phyloP scores from a whole-genome alignment of 1,139 yeast genomes.

The Candida albicans region DNA sequence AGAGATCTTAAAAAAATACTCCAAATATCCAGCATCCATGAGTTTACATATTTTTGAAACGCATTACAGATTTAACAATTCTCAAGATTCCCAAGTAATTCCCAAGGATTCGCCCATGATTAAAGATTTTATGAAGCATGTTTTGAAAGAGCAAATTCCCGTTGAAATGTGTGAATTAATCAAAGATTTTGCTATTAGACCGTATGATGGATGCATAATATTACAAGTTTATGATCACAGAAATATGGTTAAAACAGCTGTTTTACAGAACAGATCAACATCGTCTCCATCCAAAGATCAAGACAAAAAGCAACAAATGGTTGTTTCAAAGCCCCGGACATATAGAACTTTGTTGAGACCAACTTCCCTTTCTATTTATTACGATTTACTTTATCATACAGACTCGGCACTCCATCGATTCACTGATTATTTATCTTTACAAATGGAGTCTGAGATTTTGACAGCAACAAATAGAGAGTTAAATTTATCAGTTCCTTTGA shows the following conservation, averaged over 20 bases:
- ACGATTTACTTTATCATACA: slow-evolving; percentile 81
- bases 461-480: slow-evolving; percentile 75
- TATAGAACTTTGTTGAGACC: slow-evolving; percentile 79
- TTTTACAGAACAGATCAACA: slow-evolving; percentile 11
- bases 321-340: slow-evolving; percentile 54
- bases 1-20: slow-evolving; percentile 75
- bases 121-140: slow-evolving; percentile 74
- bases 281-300: slow-evolving; percentile 9
- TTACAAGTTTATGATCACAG: slow-evolving; percentile 80
- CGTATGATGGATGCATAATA: slow-evolving; percentile 88
- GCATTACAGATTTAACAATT: slow-evolving; percentile 77
- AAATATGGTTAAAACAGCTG: slow-evolving; percentile 26
- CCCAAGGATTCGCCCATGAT: slow-evolving; percentile 82
- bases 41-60: slow-evolving; percentile 89
- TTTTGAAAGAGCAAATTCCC: slow-evolving; percentile 81
- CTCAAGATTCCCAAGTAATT: slow-evolving; percentile 70
- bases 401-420: slow-evolving; percentile 74
- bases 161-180: slow-evolving; percentile 86
- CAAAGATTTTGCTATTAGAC: slow-evolving; percentile 77
- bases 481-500: slow-evolving; percentile 69
- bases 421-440: slow-evolving; percentile 73
- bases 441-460: slow-evolving; percentile 82
- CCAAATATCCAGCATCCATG: slow-evolving; percentile 76
- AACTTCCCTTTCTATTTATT: slow-evolving; percentile 77
- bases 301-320: slow-evolving; percentile 8